Evolutionary conservation across 495 filamentous ascomycete species (phyloP), one percentile per base, ranked within the genome.

Genomic region (Hypoxylon subgilvum): DNA sequence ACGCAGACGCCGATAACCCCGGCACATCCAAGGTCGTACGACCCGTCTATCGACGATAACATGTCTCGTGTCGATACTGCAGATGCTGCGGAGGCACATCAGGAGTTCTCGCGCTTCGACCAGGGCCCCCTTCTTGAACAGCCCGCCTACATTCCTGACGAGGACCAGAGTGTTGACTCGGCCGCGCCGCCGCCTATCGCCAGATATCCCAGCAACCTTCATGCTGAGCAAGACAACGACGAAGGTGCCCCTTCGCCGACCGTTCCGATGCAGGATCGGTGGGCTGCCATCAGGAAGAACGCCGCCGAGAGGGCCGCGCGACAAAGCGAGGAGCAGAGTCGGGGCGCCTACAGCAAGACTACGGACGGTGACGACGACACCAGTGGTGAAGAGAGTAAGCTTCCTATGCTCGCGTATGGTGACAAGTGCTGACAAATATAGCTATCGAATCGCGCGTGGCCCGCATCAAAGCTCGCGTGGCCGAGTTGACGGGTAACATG

Each of bases 381-480:
- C 14, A 96, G 89, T 68, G 92, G 89, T 14, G 95, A 98, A 82
- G 94, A 98, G 79, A 96, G 92, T 91, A 82, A 85, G 91, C 84
- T 27, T 10, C 9, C 31, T 36, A 34, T 14, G 10, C 8, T 28
- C 32, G 2, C 27, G 18, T 7, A 16, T 14, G 7, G 16, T 14
- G 30, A 22, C 10, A 1, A n/a, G n/a, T 31, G 21, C 34, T 19
- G 28, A 52, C 71, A 79, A 65, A 79, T 63, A 30, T 59, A 95
- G 90, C 91, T 21, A 97, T 98, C 62, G 94, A 98, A 72, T 90
- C 91, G 31, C 89, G 94, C 49, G 94, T 97, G 53, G 94, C 94
- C 28, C 89, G 95, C 49, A 98, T 98, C 82, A 97, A 97, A 75
- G 95, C 95, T 49, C 84, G 94, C 28, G 95, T 98, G 39, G 94